These are phyloP conservation scores for Spiraea crenata DNA, from an alignment of 331 rosid species.

Conservation along the genomic window DNA sequence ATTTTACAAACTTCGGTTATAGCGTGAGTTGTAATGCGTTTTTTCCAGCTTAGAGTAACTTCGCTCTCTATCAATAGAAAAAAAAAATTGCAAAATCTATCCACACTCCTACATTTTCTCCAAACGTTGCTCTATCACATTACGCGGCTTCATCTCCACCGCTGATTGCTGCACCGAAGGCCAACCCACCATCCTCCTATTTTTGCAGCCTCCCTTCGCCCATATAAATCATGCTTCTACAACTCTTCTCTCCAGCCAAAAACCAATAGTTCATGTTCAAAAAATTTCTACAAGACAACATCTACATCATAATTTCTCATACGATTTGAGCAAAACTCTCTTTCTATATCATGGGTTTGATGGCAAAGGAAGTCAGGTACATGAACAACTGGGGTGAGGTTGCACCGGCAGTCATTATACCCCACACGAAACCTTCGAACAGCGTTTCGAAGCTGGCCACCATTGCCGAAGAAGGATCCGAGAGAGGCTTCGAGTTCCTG, in stretches of 20 bases:
- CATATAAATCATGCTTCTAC: conserved; percentile 1
- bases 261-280: conserved; percentile 7
- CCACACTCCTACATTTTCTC: conserved; percentile 14
- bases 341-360: conserved; percentile 6
- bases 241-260: neutral
- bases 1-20: neutral
- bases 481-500: neutral
- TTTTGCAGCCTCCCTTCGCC: neutral
- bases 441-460: conserved; percentile 25
- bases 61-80: neutral
- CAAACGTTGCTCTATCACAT: neutral
- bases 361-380: conserved; percentile 18
- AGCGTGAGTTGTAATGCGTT: neutral
- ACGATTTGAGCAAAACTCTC: neutral
- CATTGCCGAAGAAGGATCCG: conserved; percentile 23
- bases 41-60: neutral
- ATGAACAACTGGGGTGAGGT: conserved; percentile 21
- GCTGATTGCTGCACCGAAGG: conserved; percentile 1
- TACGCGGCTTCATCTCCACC: conserved; percentile 4
- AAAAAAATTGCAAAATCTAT: neutral
- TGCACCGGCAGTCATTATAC: conserved; percentile 14
- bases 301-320: neutral
- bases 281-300: neutral
- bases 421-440: conserved; percentile 12
- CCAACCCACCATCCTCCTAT: conserved; percentile 1